Conservation (phyloP, 2,329 filamentous ascomycete genomes). For the Microdochium bolleyi region DNA sequence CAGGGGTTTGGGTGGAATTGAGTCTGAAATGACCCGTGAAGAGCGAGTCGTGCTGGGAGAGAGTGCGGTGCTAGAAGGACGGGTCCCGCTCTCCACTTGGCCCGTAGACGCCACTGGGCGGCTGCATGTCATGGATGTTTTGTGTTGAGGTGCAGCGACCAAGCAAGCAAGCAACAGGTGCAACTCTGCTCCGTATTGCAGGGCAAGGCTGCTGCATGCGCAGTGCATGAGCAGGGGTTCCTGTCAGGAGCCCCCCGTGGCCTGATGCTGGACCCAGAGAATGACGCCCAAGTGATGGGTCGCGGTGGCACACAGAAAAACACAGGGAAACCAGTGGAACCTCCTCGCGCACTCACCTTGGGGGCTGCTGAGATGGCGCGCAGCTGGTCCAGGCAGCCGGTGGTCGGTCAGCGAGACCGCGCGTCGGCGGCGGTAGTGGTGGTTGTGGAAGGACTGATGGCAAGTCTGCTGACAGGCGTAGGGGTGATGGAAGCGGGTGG, state of each 20-base stretch:
- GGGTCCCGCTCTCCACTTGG: not conserved
- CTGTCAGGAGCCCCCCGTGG: no score
- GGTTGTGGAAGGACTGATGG: not conserved
- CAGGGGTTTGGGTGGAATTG: not conserved
- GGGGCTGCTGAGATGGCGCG: not conserved
- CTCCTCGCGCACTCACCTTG: not conserved
- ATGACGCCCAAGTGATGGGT: no score
- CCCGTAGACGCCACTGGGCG: not conserved
- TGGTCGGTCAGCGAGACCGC: not conserved
- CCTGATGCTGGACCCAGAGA: no score
- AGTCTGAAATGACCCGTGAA: not conserved
- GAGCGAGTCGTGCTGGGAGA: not conserved
- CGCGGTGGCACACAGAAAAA: no score
- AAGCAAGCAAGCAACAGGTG: not conserved
- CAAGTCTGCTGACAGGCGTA: not conserved
- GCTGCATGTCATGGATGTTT: not conserved
- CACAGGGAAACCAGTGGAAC: not conserved
- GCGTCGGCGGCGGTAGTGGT: not conserved
- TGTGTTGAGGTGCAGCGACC: not conserved
- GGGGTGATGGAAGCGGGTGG: not conserved
- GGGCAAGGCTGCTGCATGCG: not conserved
- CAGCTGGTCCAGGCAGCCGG: not conserved
- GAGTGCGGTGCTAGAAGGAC: not conserved
- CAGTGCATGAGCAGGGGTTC: not conserved
- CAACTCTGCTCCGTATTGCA: not conserved